phyloP scores from a whole-genome alignment of 306 rosid genomes.

The Castanea crenata region DNA sequence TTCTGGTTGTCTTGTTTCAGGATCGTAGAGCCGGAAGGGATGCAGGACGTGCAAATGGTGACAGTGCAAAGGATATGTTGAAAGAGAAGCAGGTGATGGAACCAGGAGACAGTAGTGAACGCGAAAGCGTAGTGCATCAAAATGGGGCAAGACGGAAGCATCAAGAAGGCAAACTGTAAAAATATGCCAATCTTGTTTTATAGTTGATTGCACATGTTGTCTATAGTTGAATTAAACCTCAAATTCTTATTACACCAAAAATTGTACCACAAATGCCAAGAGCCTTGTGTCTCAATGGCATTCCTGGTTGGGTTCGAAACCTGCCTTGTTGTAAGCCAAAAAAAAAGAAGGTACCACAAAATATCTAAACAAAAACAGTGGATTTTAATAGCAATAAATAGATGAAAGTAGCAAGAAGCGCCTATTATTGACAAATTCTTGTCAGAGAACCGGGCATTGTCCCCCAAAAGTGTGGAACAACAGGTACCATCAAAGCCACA shows the following conservation, averaged over 20 bases:
- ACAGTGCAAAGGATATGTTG: constrained; percentile 29
- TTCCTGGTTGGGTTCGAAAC: too few relatives aligned
- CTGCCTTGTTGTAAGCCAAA: too few relatives aligned
- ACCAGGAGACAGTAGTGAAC: constrained; percentile 25
- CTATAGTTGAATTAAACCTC: too few relatives aligned
- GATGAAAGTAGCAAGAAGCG: background rate
- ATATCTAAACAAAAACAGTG: background rate
- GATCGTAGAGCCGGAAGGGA: constrained; percentile 51
- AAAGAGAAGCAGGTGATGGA: constrained; percentile 37
- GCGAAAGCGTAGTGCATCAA: constrained; percentile 23
- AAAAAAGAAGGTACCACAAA: background rate
- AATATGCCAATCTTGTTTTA: constrained; percentile 19
- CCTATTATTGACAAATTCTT: constrained; percentile 85
- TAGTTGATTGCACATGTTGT: too few relatives aligned
- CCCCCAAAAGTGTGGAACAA: constrained; percentile 76
- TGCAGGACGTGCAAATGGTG: constrained; percentile 29
- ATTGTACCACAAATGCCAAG: background rate
- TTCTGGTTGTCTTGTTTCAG: constrained; percentile 37
- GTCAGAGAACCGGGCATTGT: constrained; percentile 59
- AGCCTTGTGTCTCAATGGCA: too few relatives aligned
- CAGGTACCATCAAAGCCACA: constrained; percentile 59
- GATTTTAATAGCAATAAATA: background rate
- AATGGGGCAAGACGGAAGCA: constrained; percentile 32
- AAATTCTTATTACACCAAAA: background rate
- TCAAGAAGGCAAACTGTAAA: constrained; percentile 36